A percentile compares a stretch with the other conserved stretches of the same genome.
Evolutionary conservation across 176 grass and related monocot genomes (phyloP).

Genomic region (Poa annua): DNA sequence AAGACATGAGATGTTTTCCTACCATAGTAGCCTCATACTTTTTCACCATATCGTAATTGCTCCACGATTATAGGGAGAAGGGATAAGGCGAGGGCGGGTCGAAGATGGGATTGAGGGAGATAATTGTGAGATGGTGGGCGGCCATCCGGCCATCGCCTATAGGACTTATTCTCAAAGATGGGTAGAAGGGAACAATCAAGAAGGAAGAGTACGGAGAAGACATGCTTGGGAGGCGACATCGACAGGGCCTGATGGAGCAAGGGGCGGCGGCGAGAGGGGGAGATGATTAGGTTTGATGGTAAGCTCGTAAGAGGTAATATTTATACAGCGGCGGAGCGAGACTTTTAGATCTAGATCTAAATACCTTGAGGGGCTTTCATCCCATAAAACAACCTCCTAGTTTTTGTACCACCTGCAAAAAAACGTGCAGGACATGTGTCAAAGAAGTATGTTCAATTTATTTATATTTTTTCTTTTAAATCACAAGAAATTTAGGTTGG

Average conservation of each 20-base stretch:
- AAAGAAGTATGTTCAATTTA: background rate
- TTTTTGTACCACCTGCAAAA: background rate
- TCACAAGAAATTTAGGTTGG: background rate
- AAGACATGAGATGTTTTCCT: background rate
- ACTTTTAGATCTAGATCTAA: background rate
- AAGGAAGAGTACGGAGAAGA: background rate
- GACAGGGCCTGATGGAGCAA: background rate
- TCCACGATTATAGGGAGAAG: background rate
- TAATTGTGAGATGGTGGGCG: background rate
- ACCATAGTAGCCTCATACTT: background rate
- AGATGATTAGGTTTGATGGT: background rate
- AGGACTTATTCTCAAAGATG: background rate
- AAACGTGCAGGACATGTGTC: background rate
- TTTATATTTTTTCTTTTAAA: background rate
- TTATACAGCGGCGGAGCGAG: background rate
- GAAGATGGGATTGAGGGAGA: background rate
- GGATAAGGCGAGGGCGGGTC: background rate
- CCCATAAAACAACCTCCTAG: background rate
- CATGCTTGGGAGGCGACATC: background rate
- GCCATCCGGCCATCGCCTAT: background rate
- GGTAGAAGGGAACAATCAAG: background rate
- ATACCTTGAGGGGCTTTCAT: background rate
- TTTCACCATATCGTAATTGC: background rate
- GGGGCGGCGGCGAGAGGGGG: background rate
- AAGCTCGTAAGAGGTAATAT: background rate